phyloP scores from a whole-genome alignment of 2,329 filamentous ascomycete genomes.

The Ophiostoma sp. region DNA sequence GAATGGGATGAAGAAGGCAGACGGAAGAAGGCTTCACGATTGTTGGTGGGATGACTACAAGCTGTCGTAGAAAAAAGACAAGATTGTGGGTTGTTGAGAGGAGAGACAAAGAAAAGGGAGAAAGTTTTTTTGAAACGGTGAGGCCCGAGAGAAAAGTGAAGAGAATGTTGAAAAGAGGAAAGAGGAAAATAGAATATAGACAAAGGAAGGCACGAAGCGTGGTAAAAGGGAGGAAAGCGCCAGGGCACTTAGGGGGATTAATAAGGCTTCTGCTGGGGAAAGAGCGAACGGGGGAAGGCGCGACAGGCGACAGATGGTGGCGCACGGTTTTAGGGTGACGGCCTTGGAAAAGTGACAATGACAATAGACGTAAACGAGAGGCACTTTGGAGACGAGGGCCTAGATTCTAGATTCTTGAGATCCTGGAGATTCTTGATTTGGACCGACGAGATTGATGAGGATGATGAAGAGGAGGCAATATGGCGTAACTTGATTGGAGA shows the following conservation, averaged over 20 bases:
- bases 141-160: background rate
- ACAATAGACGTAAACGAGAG: background rate
- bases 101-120: background rate
- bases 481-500: slow-evolving; percentile 15
- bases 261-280: slow-evolving; percentile 8
- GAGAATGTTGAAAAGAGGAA: background rate
- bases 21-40: background rate
- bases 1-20: too few relatives aligned
- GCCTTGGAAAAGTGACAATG: background rate
- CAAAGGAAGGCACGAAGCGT: background rate
- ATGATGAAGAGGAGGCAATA: background rate
- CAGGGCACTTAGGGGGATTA: slow-evolving; percentile 2
- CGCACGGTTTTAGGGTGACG: slow-evolving; percentile 5
- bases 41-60: background rate
- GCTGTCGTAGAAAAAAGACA: background rate
- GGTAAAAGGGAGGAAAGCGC: background rate
- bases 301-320: background rate
- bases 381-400: background rate
- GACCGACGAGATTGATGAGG: background rate
- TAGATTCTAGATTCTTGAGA: slow-evolving; percentile 5
- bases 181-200: background rate
- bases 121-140: background rate
- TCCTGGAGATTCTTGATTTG: slow-evolving; percentile 17
- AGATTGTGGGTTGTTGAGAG: background rate
- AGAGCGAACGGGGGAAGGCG: background rate